Percentiles rank a stretch among this genome's conserved stretches.
These are phyloP conservation scores for Verticillium zaregamsianum DNA, from an alignment of 2,329 filamentous ascomycete genomes.

Conservation along the genomic window DNA sequence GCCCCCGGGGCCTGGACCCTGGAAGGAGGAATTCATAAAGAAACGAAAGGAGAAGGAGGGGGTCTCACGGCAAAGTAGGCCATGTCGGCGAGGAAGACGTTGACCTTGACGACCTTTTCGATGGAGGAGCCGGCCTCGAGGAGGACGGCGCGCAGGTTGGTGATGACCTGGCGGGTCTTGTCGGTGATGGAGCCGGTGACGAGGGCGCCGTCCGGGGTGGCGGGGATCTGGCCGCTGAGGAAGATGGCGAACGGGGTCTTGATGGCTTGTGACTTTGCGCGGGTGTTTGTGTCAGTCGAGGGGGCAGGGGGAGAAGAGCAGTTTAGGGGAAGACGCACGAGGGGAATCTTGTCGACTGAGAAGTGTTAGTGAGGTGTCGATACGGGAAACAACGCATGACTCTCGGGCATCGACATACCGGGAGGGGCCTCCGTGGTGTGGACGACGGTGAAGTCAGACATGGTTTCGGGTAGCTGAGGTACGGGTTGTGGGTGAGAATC, in stretches of 20 bases:
- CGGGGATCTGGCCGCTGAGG: background rate
- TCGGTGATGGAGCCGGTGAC: conserved; percentile 2
- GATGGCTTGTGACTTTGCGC: background rate
- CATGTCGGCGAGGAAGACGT: conserved; percentile 71
- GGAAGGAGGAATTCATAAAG: too few relatives aligned
- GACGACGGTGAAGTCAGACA: conserved; percentile 30
- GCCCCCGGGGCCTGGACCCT: too few relatives aligned
- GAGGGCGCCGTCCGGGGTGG: background rate
- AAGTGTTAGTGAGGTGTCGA: background rate
- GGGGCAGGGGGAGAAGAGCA: conserved; percentile 61
- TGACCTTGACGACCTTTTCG: conserved; percentile 66
- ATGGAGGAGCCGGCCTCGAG: conserved; percentile 63
- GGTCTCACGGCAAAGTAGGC: conserved; percentile 65
- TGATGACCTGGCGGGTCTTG: conserved; percentile 54
- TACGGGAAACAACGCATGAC: background rate
- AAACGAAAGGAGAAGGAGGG: too few relatives aligned
- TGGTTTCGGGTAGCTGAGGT: conserved; percentile 10
- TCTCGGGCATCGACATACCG: background rate
- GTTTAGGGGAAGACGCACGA: conserved; percentile 32
- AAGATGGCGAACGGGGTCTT: background rate
- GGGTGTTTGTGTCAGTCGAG: conserved; percentile 50
- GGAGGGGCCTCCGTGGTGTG: conserved; percentile 27
- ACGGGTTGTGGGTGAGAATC: background rate
- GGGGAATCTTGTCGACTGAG: conserved; percentile 38
- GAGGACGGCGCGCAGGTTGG: conserved; percentile 67